Evolutionary conservation across 768 basidiomycete genomes (phyloP), one percentile per base, ranked within the genome.

Genomic region (Tricholoma hemisulphureum): DNA sequence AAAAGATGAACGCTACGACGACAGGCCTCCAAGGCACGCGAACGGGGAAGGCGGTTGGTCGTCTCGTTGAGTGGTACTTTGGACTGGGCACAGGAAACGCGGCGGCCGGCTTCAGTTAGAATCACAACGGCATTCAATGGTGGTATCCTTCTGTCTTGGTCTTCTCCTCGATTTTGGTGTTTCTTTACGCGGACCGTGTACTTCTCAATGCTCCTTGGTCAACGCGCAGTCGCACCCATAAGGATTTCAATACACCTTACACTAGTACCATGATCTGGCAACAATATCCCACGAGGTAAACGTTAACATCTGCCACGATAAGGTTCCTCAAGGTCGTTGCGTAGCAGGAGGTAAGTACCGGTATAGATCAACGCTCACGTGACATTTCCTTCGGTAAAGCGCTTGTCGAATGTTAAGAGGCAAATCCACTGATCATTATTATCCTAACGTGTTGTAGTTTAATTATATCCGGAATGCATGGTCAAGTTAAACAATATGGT

Each of bases 1-100:
- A 68, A 92, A 86, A 77, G 89, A 91, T 67, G 89, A 89, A 53
- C 86, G 87, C 48, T 88, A 74, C 75, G 90, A 92, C 53, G 90
- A 91, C 62, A 83, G 90, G 75, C 75, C 83, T 58, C 68, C 88
- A 69, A 85, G 87, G 77, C 83, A 85, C 69, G 75, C 83, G 69
- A 90, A 89, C 76, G 88, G 89, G 70, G 89, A 91, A 77, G 86
- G 80, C 72, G 80, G 83, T 75, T 89, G 86, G 87, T 74, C 46
- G 26, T 49, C 81, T 68, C 87, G 88, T 80, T 88, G 76, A 87
- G 78, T 73, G 75, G 69, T 69, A 64, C 67, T 28, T 49, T 49
- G 26, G 46, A 28, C 26, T 65, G 65, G 67, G 66, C 63, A 65
- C 65, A 16, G 20, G 46, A 14, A 63, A 61, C 62, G 55, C 58